Evolutionary conservation across 345 rosid species (phyloP).

Genomic region (Alliaria petiolata): DNA sequence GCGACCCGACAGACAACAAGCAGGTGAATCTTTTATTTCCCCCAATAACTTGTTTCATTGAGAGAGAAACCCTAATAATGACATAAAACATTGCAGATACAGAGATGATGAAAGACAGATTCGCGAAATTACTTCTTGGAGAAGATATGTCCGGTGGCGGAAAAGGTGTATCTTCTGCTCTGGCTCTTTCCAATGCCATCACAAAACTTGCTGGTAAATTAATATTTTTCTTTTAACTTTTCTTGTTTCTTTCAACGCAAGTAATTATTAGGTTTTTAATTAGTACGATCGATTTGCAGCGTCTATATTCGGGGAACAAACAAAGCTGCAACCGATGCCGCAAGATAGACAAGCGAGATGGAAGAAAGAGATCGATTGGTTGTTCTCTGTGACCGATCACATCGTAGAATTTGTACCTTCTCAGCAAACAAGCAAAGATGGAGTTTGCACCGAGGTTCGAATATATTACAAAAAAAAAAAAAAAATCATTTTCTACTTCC

Average conservation of each 20-base stretch:
- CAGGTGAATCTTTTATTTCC: slow-evolving; percentile 28
- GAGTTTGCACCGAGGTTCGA: slow-evolving; percentile 70
- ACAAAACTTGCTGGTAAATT: slow-evolving; percentile 50
- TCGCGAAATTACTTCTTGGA: slow-evolving; percentile 61
- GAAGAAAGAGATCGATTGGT: slow-evolving; percentile 89
- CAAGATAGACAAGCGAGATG: slow-evolving; percentile 71
- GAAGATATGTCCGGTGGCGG: slow-evolving; percentile 89
- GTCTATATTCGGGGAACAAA: slow-evolving; percentile 76
- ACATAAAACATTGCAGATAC: slow-evolving; percentile 33
- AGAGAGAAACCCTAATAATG: not conserved
- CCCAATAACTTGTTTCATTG: not conserved
- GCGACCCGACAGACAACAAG: slow-evolving; percentile 33
- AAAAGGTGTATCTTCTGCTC: slow-evolving; percentile 75
- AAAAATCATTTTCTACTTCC: not conserved
- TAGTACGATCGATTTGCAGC: slow-evolving; percentile 40
- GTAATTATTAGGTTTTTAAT: not conserved
- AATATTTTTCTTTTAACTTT: not conserved
- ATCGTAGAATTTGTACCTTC: slow-evolving; percentile 85
- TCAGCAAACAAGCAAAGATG: slow-evolving; percentile 62
- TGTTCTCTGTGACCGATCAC: slow-evolving; percentile 76
- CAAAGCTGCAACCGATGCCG: slow-evolving; percentile 73
- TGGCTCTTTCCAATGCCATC: slow-evolving; percentile 60
- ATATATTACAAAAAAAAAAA: not conserved
- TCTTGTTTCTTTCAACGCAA: not conserved
- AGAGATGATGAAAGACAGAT: slow-evolving; percentile 65